Conservation (phyloP, 768 basidiomycete genomes). For the Termitomyces sp. region DNA sequence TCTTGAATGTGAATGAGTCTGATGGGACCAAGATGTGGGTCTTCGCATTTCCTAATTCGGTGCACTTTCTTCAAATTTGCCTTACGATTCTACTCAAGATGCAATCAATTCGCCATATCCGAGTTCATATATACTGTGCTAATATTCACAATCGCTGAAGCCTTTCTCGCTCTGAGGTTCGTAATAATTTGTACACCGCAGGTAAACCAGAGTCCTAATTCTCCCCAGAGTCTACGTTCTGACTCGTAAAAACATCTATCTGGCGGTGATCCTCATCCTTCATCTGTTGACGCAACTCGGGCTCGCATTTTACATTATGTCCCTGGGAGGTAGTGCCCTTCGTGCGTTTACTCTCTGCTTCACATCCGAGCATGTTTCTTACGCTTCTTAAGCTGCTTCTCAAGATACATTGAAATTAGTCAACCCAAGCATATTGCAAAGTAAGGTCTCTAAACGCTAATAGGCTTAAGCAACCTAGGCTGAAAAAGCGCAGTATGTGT, state of each 20-base stretch:
- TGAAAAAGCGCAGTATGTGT: conserved; percentile 1
- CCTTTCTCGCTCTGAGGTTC: conserved; percentile 16
- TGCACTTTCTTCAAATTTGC: neutral
- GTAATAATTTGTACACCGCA: neutral
- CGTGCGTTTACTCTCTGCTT: neutral
- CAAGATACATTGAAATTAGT: neutral
- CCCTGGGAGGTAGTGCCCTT: neutral
- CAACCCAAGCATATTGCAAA: neutral
- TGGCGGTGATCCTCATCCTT: conserved; percentile 5
- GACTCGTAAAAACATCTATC: conserved; percentile 11
- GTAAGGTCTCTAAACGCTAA: neutral
- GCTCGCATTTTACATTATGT: conserved; percentile 14
- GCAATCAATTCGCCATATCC: conserved; percentile 12
- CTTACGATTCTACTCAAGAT: conserved; percentile 6
- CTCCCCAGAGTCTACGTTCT: conserved; percentile 14
- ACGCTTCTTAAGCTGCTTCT: neutral
- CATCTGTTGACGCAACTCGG: conserved; percentile 12
- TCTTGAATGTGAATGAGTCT: neutral
- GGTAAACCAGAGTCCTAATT: neutral
- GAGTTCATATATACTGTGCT: conserved; percentile 17
- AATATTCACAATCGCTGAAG: conserved; percentile 16
- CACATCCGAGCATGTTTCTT: neutral
- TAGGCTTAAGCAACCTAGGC: neutral
- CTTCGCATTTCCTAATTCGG: neutral
- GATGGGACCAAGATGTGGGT: conserved; percentile 6